phyloP scores from a whole-genome alignment of 805 yeast species.

The Nakazawaea laoshanensis region DNA sequence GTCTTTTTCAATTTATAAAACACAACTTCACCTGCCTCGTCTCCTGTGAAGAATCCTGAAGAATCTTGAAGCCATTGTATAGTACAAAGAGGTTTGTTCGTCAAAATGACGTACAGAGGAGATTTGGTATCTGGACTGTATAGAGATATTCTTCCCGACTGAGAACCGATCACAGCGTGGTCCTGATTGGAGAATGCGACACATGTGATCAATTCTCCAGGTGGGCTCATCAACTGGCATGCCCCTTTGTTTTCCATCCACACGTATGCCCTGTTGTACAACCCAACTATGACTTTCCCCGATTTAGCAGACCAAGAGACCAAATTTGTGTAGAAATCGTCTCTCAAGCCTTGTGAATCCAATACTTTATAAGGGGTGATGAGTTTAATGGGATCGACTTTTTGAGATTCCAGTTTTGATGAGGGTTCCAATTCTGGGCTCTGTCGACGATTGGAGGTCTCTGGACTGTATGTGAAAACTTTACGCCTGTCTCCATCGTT shows the following conservation, averaged over 20 bases:
- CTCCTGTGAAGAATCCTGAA: constrained; percentile 48
- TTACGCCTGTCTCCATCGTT: too few relatives aligned
- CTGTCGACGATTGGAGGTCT: too few relatives aligned
- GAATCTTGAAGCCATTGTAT: constrained; percentile 49
- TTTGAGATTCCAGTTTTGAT: too few relatives aligned
- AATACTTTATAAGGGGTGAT: constrained; percentile 38
- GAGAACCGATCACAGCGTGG: constrained; percentile 47
- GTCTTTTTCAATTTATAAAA: constrained; percentile 24
- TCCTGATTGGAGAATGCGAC: constrained; percentile 46
- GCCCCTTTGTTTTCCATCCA: constrained; percentile 54
- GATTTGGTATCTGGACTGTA: constrained; percentile 25
- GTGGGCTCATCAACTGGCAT: constrained; percentile 30
- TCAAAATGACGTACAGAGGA: background rate
- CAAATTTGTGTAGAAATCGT: constrained; percentile 72
- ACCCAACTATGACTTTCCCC: constrained; percentile 55
- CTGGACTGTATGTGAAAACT: too few relatives aligned
- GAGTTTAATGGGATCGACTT: background rate
- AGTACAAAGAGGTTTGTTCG: constrained; percentile 42
- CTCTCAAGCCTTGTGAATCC: constrained; percentile 63
- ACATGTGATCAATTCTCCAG: constrained; percentile 40
- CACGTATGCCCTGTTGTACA: constrained; percentile 46
- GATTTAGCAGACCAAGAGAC: constrained; percentile 59
- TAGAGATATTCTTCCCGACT: constrained; percentile 42
- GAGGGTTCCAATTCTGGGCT: too few relatives aligned
- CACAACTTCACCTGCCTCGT: constrained; percentile 52